Evolutionary conservation across 345 rosid species (phyloP).

Genomic region (Eucalyptus melliodora): DNA sequence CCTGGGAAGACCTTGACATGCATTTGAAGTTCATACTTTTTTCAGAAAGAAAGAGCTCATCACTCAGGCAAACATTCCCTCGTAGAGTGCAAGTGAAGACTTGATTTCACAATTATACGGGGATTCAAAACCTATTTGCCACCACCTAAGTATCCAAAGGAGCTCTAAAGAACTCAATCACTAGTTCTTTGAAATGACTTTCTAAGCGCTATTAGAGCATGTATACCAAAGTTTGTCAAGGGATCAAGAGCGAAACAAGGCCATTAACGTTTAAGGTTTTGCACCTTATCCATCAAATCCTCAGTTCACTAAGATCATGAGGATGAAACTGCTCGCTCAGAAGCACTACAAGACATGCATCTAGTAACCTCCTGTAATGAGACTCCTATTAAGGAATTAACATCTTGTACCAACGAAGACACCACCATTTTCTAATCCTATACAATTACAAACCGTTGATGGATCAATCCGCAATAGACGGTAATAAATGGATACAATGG

Average conservation of each 20-base stretch:
- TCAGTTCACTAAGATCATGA: neutral
- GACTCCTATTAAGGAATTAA: neutral
- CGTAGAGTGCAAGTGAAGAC: neutral
- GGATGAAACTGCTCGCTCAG: neutral
- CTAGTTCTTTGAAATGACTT: neutral
- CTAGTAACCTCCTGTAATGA: neutral
- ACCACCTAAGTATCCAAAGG: neutral
- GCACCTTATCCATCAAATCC: neutral
- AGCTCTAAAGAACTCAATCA: neutral
- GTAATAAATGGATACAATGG: neutral
- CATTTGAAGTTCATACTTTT: neutral
- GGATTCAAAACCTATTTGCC: neutral
- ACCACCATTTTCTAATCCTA: fast-evolving
- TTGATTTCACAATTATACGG: neutral
- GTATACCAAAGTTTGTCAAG: neutral
- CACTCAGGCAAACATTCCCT: neutral
- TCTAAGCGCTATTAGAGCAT: neutral
- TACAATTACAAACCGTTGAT: neutral
- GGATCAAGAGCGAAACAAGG: neutral
- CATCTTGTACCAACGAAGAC: neutral
- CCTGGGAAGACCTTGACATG: neutral
- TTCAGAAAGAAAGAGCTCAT: neutral
- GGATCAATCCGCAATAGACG: neutral
- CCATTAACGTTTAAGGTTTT: neutral
- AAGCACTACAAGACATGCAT: neutral